A percentile compares a stretch with the other conserved stretches of the same genome.
Evolutionary conservation across 1,139 yeast genomes (phyloP).

Genomic region (Hemisphaericaspora subhashii): DNA sequence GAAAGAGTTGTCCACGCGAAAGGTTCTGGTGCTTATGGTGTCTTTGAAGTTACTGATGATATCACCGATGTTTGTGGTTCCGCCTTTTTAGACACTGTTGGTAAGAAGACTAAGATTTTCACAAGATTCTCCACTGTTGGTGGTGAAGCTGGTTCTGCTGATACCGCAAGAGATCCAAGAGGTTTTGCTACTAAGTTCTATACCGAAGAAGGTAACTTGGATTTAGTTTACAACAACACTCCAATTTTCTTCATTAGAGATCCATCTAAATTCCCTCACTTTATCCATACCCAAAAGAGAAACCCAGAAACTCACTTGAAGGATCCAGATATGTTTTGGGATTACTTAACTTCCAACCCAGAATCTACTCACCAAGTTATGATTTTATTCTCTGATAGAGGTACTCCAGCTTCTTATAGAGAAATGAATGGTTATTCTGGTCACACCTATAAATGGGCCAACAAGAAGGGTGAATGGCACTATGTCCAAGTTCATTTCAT

Average conservation of each 20-base stretch:
- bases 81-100: slow-evolving; percentile 67
- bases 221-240: slow-evolving; percentile 87
- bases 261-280: slow-evolving; percentile 84
- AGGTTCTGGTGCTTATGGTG: slow-evolving; percentile 86
- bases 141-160: slow-evolving; percentile 83
- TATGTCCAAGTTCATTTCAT: slow-evolving; percentile 67
- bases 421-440: slow-evolving; percentile 74
- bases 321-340: slow-evolving; percentile 76
- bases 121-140: slow-evolving; percentile 88
- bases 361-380: slow-evolving; percentile 67
- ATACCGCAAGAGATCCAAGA: slow-evolving; percentile 87
- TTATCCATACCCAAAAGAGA: slow-evolving; percentile 82
- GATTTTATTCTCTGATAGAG: slow-evolving; percentile 64
- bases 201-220: slow-evolving; percentile 87
- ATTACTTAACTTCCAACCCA: slow-evolving; percentile 59
- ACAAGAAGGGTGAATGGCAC: slow-evolving; percentile 62
- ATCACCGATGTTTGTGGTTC: slow-evolving; percentile 72
- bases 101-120: slow-evolving; percentile 73
- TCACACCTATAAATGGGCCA: slow-evolving; percentile 69
- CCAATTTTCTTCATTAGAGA: slow-evolving; percentile 86
- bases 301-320: slow-evolving; percentile 82
- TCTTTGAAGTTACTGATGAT: slow-evolving; percentile 80
- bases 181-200: slow-evolving; percentile 82
- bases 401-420: slow-evolving; percentile 66
- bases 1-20: slow-evolving; percentile 91